These are phyloP conservation scores for Sporothrix globosa DNA, from an alignment of 2,329 filamentous ascomycete species.

Conservation along the genomic window DNA sequence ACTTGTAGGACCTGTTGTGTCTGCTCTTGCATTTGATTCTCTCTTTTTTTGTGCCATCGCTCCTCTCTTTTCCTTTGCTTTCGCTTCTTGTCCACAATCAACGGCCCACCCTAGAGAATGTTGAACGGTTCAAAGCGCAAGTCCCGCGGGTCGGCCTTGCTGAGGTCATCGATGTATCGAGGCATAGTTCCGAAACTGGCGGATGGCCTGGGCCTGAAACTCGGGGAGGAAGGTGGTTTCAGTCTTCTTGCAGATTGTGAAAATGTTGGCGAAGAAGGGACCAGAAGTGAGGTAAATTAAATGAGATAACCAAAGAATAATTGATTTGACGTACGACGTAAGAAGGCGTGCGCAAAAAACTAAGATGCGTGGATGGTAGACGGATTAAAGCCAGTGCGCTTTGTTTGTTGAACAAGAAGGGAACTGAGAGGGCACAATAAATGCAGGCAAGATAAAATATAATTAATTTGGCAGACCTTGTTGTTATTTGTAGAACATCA, in stretches of 20 bases:
- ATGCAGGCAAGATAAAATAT: not conserved
- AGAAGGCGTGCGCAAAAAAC: not conserved
- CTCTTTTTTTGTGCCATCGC: slow-evolving; percentile 16
- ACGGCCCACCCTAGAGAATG: slow-evolving; percentile 32
- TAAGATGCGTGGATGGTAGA: not conserved
- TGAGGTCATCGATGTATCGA: slow-evolving; percentile 20
- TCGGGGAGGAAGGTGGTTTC: not conserved
- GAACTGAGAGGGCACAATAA: not conserved
- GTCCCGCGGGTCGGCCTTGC: slow-evolving; percentile 26
- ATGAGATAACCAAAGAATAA: not conserved
- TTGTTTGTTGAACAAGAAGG: not conserved
- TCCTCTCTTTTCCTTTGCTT: slow-evolving; percentile 27
- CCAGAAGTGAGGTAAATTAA: not conserved
- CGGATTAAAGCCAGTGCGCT: not conserved
- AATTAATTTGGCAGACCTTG: too few species aligned
- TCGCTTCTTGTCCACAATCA: slow-evolving; percentile 29
- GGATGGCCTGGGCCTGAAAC: not conserved
- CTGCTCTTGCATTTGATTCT: slow-evolving; percentile 21
- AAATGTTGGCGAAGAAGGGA: not conserved
- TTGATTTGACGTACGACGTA: not conserved
- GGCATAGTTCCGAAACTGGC: slow-evolving; percentile 17
- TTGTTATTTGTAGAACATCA: not conserved
- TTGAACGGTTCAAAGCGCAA: slow-evolving; percentile 33
- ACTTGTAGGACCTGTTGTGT: slow-evolving; percentile 20
- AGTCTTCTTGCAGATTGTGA: not conserved